Evolutionary conservation across 441 rosid species (phyloP), one percentile per base, ranked within the genome.

Genomic region (Gossypium gossypioides): DNA sequence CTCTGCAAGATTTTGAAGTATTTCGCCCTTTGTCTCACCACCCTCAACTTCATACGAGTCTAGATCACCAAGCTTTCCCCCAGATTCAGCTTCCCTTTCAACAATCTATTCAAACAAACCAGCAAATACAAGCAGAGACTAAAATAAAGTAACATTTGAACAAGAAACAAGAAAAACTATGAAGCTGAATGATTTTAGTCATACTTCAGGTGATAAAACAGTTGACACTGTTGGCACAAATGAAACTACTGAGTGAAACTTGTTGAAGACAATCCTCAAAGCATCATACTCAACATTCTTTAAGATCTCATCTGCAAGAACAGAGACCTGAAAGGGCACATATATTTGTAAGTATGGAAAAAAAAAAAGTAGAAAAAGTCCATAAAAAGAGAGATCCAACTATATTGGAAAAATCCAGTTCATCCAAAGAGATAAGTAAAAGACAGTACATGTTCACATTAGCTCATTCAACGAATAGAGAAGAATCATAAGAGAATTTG

Each of bases 11-110:
- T 94, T 94, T 82, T 94, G 97, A 72, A 94, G 92, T 62, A 89
- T 86, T 74, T 88, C 97, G 44, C 91, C 88, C 86, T 90, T 91
- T 52, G 96, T 90, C 68, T 92, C 97, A 75, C 91, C 89, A 34
- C 98, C 98, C 90, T 93, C 98, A 72, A 93, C 85, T 81, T 93
- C 98, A 72, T 93, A 93, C 9, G 88, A 84, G 81, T 93, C 96
- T 0, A 93, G 87, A 18, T 89, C 92, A 19, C 96, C 90, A 57
- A 93, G 89, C 82, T 79, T 90, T 60, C 98, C 96, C 59, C 93
- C 98, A 8, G 92, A 15, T 74, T 91, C 98, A 75, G 95, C 75
- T 71, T 91, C 97, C 76, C 81, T 91, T 79, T 94, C 98, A 77
- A 90, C 88, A 75, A 88, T 76, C 96, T 93, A 67, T 19, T 76